phyloP scores from a whole-genome alignment of 1,139 yeast species.

The Suhomyces choctaworum region DNA sequence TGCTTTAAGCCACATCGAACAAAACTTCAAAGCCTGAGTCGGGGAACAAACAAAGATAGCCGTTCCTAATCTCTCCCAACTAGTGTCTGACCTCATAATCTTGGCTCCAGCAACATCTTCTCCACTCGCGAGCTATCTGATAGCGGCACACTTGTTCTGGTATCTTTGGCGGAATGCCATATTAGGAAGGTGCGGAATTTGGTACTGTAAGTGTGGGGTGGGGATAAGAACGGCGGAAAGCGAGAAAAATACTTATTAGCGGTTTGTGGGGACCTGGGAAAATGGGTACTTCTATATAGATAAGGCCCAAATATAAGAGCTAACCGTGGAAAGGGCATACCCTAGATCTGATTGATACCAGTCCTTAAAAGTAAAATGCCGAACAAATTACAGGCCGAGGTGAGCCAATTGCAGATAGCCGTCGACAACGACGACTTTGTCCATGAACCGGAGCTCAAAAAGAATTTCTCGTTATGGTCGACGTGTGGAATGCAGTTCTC shows the following conservation, averaged over 20 bases:
- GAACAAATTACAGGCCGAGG: neutral
- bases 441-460: conserved; percentile 7
- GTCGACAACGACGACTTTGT: neutral
- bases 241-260: too few species aligned
- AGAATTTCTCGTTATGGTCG: conserved; percentile 26
- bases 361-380: too few species aligned
- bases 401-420: neutral
- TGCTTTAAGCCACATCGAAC: too few species aligned
- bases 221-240: too few species aligned
- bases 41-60: too few species aligned
- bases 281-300: neutral
- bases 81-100: too few species aligned
- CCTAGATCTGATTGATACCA: too few species aligned
- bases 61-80: too few species aligned
- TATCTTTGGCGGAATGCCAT: neutral
- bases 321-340: neutral
- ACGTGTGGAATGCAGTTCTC: conserved; percentile 26
- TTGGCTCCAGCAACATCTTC: too few species aligned
- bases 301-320: neutral
- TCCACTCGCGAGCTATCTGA: too few species aligned
- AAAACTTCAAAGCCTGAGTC: too few species aligned
- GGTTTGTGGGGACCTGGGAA: neutral
- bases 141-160: too few species aligned
- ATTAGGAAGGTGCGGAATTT: neutral
- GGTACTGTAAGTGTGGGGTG: neutral